These are phyloP conservation scores for Knufia fluminis DNA, from an alignment of 2,329 filamentous ascomycete species.

Conservation along the genomic window DNA sequence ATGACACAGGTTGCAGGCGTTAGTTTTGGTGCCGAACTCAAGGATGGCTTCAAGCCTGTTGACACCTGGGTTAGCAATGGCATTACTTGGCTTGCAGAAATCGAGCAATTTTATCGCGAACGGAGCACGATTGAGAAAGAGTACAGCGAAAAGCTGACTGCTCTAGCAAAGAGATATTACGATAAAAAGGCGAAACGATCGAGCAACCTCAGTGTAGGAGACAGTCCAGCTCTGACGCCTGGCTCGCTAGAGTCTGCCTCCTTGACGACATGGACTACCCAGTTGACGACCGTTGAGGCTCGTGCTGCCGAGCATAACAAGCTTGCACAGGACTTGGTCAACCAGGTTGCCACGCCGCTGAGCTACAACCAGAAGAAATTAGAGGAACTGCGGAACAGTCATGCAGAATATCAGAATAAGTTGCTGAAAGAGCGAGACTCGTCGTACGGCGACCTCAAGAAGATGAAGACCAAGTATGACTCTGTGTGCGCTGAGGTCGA, in stretches of 20 bases:
- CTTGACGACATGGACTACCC: constrained; percentile 92
- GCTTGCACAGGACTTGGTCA: constrained; percentile 68
- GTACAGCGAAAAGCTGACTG: constrained; percentile 79
- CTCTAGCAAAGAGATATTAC: constrained; percentile 89
- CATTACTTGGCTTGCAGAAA: constrained; percentile 91
- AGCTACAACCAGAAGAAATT: constrained; percentile 65
- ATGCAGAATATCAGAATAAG: constrained; percentile 79
- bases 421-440: constrained; percentile 81
- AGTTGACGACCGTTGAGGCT: constrained; percentile 80
- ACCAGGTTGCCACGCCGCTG: constrained; percentile 76
- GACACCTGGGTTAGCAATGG: constrained; percentile 77
- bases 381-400: constrained; percentile 86
- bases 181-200: constrained; percentile 93
- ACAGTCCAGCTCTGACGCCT: constrained; percentile 84
- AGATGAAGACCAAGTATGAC: constrained; percentile 90
- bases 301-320: constrained; percentile 82
- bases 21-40: constrained; percentile 79
- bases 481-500: constrained; percentile 89
- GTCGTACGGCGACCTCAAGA: constrained; percentile 75
- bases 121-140: constrained; percentile 92
- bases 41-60: constrained; percentile 96
- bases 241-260: constrained; percentile 94
- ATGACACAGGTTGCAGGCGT: constrained; percentile 23
- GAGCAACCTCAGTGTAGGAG: constrained; percentile 80
- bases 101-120: constrained; percentile 95